Percentiles rank a stretch among this genome's conserved stretches.
Conservation (phyloP, 2,329 filamentous ascomycete genomes). For the Arthrobotrys megalospora region DNA sequence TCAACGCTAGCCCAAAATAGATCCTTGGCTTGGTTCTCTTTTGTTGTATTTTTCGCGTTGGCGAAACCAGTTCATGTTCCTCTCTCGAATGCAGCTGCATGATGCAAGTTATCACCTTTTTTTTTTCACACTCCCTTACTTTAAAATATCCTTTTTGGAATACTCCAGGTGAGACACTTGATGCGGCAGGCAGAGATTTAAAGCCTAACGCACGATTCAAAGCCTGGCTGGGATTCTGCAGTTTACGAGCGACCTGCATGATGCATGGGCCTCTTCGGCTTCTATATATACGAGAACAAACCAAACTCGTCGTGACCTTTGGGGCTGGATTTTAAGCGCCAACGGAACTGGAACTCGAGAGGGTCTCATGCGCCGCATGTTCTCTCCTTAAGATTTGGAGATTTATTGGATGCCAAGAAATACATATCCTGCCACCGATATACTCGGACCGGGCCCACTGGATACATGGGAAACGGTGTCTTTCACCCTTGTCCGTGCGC, state of each 20-base stretch:
- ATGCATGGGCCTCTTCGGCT: conserved; percentile 15
- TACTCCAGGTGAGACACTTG: conserved; percentile 13
- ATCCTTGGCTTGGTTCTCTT: background rate
- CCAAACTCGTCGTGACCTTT: background rate
- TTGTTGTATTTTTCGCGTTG: conserved; percentile 51
- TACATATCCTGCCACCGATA: background rate
- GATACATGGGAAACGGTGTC: background rate
- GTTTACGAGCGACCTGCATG: conserved; percentile 17
- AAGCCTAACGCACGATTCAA: background rate
- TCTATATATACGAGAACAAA: background rate
- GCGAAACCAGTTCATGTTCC: background rate
- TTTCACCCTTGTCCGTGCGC: conserved; percentile 36
- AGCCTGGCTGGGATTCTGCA: background rate
- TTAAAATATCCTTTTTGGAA: conserved; percentile 4
- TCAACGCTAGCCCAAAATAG: background rate
- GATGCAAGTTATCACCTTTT: conserved; percentile 1
- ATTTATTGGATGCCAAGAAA: conserved; percentile 24
- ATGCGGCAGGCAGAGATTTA: background rate
- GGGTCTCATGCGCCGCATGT: background rate
- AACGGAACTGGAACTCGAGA: conserved; percentile 2
- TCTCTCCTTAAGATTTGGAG: background rate
- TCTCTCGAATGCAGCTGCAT: conserved; percentile 11
- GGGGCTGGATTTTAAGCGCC: conserved; percentile 28
- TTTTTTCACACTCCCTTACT: background rate
- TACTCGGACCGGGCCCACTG: background rate